Evolutionary conservation across 1,284 basidiomycete genomes (phyloP).

Genomic region (Bondarzewia mesenterica): DNA sequence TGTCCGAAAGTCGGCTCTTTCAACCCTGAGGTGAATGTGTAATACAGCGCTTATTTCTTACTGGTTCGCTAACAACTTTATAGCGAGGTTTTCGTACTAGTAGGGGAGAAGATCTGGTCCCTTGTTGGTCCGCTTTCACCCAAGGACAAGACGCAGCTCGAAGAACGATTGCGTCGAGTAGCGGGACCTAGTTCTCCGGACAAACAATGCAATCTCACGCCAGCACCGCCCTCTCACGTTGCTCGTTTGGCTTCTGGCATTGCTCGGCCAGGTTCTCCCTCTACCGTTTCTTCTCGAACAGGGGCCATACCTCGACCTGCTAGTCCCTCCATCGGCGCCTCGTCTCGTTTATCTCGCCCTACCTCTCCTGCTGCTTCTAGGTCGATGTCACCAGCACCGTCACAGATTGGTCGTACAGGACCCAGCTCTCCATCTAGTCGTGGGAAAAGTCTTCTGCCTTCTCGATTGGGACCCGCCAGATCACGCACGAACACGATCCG

Average conservation of each 20-base stretch:
- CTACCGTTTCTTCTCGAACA: constrained; percentile 27
- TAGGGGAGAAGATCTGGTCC: constrained; percentile 83
- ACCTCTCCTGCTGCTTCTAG: constrained; percentile 51
- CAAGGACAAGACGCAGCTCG: constrained; percentile 88
- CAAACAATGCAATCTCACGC: constrained; percentile 30
- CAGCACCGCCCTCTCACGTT: constrained; percentile 30
- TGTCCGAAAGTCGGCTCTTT: constrained; percentile 79
- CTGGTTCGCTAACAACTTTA: constrained; percentile 5
- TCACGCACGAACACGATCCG: constrained; percentile 23
- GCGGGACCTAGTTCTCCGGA: constrained; percentile 52
- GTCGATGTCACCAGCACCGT: constrained; percentile 42
- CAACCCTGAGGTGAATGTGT: constrained; percentile 56
- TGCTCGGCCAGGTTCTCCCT: constrained; percentile 50
- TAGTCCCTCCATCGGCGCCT: constrained; percentile 48
- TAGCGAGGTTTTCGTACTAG: constrained; percentile 77
- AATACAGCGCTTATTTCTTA: constrained; percentile 7
- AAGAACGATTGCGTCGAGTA: constrained; percentile 82
- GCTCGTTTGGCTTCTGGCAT: constrained; percentile 43
- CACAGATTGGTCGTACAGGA: constrained; percentile 29
- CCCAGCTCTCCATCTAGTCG: constrained; percentile 41
- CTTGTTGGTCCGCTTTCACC: constrained; percentile 70
- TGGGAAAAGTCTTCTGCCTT: constrained; percentile 61
- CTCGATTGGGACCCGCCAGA: constrained; percentile 58
- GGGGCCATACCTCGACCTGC: constrained; percentile 48
- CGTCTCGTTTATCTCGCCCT: constrained; percentile 51